Conservation (phyloP, 208 protist species). For the Trypanosoma congolense region DNA sequence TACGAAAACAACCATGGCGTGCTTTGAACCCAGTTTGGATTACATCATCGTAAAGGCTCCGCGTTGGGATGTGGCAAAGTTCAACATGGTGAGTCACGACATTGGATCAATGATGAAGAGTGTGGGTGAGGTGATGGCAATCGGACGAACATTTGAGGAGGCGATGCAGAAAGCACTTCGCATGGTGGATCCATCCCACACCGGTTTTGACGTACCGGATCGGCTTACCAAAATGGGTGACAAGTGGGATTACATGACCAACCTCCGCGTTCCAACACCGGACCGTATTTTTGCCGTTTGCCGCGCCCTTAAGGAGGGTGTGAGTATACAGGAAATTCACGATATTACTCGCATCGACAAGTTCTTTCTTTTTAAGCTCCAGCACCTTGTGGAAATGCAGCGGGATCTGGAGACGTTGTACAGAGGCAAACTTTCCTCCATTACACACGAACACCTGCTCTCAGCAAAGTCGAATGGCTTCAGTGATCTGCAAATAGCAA, state of each 20-base stretch:
- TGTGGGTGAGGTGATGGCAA: conserved; percentile 98
- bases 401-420: conserved; percentile 29
- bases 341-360: conserved; percentile 92
- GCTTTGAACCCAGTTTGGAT: conserved; percentile 97
- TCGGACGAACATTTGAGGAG: conserved; percentile 98
- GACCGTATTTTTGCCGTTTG: conserved; percentile 84
- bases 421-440: conserved; percentile 23
- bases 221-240: conserved; percentile 30
- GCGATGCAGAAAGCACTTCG: conserved; percentile 96
- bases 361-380: conserved; percentile 97
- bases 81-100: conserved; percentile 90
- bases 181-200: conserved; percentile 90
- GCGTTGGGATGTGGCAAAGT: conserved; percentile 96
- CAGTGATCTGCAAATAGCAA: conserved; percentile 91
- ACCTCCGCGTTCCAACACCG: conserved; percentile 70
- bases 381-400: conserved; percentile 78
- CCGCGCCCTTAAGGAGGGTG: conserved; percentile 68
- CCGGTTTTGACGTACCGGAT: conserved; percentile 81
- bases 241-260: conserved; percentile 78
- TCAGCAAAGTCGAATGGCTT: conserved; percentile 93
- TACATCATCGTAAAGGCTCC: conserved; percentile 97
- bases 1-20: conserved; percentile 93
- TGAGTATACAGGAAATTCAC: conserved; percentile 89
- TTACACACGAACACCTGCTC: conserved; percentile 55
- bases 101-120: conserved; percentile 96